Base-by-base conservation (phyloP, 164 flowering plant species). In the Vitis cinerea region DNA sequence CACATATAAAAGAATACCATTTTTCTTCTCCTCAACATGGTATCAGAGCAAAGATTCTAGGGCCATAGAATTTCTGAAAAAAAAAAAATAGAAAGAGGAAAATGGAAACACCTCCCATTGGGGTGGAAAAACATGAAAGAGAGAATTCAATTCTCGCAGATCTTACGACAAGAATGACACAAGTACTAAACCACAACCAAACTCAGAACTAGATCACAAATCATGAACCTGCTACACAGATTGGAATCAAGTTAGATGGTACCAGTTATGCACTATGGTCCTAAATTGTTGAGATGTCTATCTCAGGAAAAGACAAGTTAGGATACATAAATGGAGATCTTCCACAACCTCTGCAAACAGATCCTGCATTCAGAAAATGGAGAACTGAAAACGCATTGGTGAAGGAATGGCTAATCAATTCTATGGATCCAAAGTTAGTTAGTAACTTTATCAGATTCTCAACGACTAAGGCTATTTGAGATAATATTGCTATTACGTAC, bases 241-340 rank as follows among this genome's bases (percentile, higher is more conserved):
- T 61, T 61, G 64, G 49, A 44, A 61, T 61, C 50, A 29, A 61
- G 30, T 30, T 61, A 8, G 50, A 61, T 61, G 64, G 23, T 31
- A 59, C 31, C 9, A 59, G 27, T 10, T 27, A 59, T 7, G 31
- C 10, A 59, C 62, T 59, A 1, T 6, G 49, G 64, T 61, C 59
- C 64, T 8, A 61, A 61, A 1, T 31, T 61, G 16, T 61, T 0
- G 48, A 61, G 50, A 31, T 27, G 50, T 61, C 37, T 13, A 31
- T 61, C 44, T 31, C 44, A 3, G 6, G 44, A 0, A 31, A 31
- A 31, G 44, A 31, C 7, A 31, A 31, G 44, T 31, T 29, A 1
- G 12, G 49, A 30, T 61, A 31, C 64, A 61, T 61, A 61, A 61
- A 61, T 61, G 48, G 50, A 61, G 49, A 61, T 31, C 16, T 30